phyloP scores from a whole-genome alignment of 2,329 filamentous ascomycete genomes.

The Cladophialophora bantiana region DNA sequence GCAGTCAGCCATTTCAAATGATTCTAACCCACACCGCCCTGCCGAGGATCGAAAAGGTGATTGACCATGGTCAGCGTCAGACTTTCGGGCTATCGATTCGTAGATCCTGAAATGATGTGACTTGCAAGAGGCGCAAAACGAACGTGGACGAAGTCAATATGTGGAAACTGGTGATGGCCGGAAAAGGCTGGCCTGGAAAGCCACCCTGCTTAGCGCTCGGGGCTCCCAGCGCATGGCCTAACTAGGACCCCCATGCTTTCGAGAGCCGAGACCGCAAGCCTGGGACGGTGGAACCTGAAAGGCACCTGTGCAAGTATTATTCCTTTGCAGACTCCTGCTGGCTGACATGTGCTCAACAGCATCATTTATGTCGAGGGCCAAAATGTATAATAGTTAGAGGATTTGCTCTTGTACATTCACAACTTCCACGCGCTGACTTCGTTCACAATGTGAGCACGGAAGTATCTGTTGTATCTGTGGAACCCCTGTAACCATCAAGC shows the following conservation, averaged over 20 bases:
- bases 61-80: constrained; percentile 8
- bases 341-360: background rate
- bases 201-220: constrained; percentile 17
- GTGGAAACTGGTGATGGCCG: constrained; percentile 5
- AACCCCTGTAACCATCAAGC: background rate
- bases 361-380: no score
- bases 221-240: background rate
- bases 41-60: background rate
- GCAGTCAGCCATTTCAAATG: constrained; percentile 13
- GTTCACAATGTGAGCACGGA: no score
- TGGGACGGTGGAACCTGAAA: background rate
- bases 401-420: no score
- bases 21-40: constrained; percentile 5
- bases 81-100: constrained; percentile 10
- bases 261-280: constrained; percentile 10
- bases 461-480: background rate
- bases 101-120: background rate
- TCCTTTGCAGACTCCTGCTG: background rate
- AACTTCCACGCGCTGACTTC: no score
- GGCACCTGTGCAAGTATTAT: background rate
- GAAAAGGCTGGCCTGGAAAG: constrained; percentile 2
- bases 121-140: constrained; percentile 1
- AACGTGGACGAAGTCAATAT: background rate
- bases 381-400: no score
- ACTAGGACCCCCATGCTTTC: constrained; percentile 5